Evolutionary conservation across 108 stramenopile species (phyloP), one percentile per base, ranked within the genome.

Genomic region (Fragilaria crotonensis): DNA sequence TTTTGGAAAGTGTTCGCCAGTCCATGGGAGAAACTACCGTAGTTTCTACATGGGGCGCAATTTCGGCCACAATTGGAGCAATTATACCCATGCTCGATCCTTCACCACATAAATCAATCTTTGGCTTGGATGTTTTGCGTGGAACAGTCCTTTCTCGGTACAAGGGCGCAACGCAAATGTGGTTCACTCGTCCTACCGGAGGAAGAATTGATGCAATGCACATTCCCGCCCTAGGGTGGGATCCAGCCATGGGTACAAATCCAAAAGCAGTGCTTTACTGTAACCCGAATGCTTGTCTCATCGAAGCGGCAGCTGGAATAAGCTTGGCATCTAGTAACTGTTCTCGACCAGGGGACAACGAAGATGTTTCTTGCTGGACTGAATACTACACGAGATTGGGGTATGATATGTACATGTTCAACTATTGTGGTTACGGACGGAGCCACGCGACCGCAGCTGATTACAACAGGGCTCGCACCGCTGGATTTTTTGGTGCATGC

Each of bases 251-350:
- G 41, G 33, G 54, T 4, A 18, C 45, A 29, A 73, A 65, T 31
- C 54, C 64, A 46, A 80, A 83, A 32, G 87, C 87, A 3, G 85
- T 93, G 0, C 50, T 93, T 54, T 93, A 89, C 55, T 93, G 92
- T 72, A 93, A 93, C 63, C 92, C 92, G 1, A 93, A 93, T 64
- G 92, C 92, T 17, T 88, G 92, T 2, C 62, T 93, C 54, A 68
- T 77, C 31, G 92, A 93, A 64, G 86, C 88, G 3, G 82, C 86
- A 9, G 75, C 91, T 20, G 91, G 91, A 20, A 72, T 93, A 75
- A 87, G 91, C 20, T 49, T 93, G 2, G 83, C 75, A 23, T 20
- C 48, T 53, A 54, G 57, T 22, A 23, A 66, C 46, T 21, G 59
- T 55, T 25, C 64, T 33, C 30, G 48, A 30, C n/a, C 41, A 25